Evolutionary conservation across 768 basidiomycete genomes (phyloP).

Genomic region (Boletales sp.): DNA sequence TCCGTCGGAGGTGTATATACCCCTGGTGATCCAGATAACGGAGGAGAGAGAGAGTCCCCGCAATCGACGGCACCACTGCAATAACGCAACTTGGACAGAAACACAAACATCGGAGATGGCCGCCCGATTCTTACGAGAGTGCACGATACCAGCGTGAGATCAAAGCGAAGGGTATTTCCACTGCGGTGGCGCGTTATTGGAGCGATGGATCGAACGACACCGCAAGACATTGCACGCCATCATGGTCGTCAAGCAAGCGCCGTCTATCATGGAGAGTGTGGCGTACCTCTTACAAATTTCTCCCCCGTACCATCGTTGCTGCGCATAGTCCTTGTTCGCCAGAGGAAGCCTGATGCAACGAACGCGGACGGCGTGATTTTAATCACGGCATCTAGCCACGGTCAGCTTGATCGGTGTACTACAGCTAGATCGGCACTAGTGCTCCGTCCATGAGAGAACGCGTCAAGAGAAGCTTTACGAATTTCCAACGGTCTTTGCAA

Average conservation of each 20-base stretch:
- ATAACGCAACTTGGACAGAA: slow-evolving; percentile 7
- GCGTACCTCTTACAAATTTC: slow-evolving; percentile 7
- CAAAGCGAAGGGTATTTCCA: not conserved
- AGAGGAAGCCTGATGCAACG: slow-evolving; percentile 14
- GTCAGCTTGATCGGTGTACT: slow-evolving; percentile 13
- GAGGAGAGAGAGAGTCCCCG: slow-evolving; percentile 1
- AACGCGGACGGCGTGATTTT: not conserved
- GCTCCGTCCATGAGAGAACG: slow-evolving; percentile 13
- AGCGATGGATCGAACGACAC: slow-evolving; percentile 15
- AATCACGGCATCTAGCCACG: slow-evolving; percentile 18
- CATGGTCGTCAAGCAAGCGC: slow-evolving; percentile 5
- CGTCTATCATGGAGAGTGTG: slow-evolving; percentile 8
- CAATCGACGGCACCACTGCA: not conserved
- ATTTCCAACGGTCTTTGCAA: slow-evolving; percentile 23
- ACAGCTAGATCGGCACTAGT: slow-evolving; percentile 20
- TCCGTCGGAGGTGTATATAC: slow-evolving; percentile 11
- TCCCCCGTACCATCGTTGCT: slow-evolving; percentile 1
- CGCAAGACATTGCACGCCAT: not conserved
- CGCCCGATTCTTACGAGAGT: slow-evolving; percentile 13
- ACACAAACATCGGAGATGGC: slow-evolving; percentile 12
- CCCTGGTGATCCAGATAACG: slow-evolving; percentile 20
- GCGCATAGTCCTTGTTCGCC: not conserved
- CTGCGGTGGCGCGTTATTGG: slow-evolving; percentile 11
- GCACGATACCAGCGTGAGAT: not conserved
- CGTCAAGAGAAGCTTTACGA: slow-evolving; percentile 14